These are phyloP conservation scores for Coleophoma cylindrospora DNA, from an alignment of 2,329 filamentous ascomycete genomes.

Conservation along the genomic window DNA sequence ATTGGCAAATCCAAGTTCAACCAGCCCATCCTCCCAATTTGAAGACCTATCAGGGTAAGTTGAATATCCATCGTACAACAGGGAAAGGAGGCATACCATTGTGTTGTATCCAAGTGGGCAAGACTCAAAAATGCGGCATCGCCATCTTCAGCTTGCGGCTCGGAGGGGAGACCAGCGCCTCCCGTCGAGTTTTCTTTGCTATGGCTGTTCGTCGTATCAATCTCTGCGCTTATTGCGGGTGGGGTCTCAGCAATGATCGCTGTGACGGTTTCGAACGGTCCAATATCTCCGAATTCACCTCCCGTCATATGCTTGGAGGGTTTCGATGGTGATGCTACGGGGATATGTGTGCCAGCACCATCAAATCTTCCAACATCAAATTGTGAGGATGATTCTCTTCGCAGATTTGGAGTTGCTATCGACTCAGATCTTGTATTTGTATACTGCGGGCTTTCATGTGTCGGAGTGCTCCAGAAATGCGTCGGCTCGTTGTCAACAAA, in stretches of 20 bases:
- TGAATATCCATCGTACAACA: neutral
- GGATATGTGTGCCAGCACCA: neutral
- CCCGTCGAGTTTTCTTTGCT: neutral
- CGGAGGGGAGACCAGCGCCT: neutral
- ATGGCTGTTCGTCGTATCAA: neutral
- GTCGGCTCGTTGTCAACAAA: neutral
- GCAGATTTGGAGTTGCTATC: neutral
- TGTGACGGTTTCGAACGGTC: neutral
- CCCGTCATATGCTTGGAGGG: neutral
- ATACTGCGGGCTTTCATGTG: neutral
- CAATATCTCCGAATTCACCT: slow-evolving; percentile 1
- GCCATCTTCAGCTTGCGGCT: neutral
- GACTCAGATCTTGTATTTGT: neutral
- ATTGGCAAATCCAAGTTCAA: neutral
- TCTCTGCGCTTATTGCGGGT: neutral
- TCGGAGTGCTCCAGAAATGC: neutral
- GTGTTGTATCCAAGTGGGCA: neutral
- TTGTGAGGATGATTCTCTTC: neutral
- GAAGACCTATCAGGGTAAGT: neutral
- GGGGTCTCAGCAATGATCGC: neutral
- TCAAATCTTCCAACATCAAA: neutral
- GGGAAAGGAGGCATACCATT: neutral
- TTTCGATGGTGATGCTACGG: neutral
- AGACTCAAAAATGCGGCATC: neutral
- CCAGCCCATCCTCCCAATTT: slow-evolving; percentile 1